Conservation (phyloP, 768 basidiomycete genomes). For the Russula lepida region DNA sequence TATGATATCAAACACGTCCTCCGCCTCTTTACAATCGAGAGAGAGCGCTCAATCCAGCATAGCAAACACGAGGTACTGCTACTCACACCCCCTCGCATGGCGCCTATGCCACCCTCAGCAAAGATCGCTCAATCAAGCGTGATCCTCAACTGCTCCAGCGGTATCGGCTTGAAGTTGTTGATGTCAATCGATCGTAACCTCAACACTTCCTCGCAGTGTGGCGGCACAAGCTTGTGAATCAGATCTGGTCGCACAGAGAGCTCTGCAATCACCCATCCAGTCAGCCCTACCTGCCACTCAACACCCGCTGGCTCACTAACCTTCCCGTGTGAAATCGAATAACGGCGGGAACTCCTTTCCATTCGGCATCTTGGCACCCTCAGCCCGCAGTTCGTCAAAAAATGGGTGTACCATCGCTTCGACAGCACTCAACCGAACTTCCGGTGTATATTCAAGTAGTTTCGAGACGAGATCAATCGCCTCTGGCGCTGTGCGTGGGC, state of each 20-base stretch:
- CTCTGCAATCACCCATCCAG: conserved; percentile 42
- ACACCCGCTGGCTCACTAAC: conserved; percentile 39
- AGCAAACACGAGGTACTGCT: conserved; percentile 6
- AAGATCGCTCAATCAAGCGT: conserved; percentile 58
- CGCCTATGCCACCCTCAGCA: not conserved
- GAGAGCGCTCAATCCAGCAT: conserved; percentile 4
- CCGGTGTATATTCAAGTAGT: conserved; percentile 96
- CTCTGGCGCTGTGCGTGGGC: conserved; percentile 91
- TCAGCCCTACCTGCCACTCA: not conserved
- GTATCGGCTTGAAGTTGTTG: conserved; percentile 94
- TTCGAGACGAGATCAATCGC: conserved; percentile 94
- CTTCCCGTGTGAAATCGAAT: conserved; percentile 95
- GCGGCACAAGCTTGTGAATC: conserved; percentile 84
- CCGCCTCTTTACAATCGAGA: not conserved
- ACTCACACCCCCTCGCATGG: not conserved
- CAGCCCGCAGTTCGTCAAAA: conserved; percentile 91
- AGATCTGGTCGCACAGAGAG: conserved; percentile 94
- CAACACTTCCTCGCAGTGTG: conserved; percentile 84
- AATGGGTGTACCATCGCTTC: conserved; percentile 92
- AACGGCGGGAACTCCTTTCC: conserved; percentile 92
- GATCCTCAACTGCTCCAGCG: conserved; percentile 90
- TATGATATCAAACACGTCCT: conserved; percentile 13
- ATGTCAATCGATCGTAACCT: conserved; percentile 77
- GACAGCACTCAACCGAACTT: conserved; percentile 79
- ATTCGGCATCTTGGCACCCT: conserved; percentile 92